These are phyloP conservation scores for Opeltia flavorubescens DNA, from an alignment of 495 filamentous ascomycete genomes.

Conservation along the genomic window DNA sequence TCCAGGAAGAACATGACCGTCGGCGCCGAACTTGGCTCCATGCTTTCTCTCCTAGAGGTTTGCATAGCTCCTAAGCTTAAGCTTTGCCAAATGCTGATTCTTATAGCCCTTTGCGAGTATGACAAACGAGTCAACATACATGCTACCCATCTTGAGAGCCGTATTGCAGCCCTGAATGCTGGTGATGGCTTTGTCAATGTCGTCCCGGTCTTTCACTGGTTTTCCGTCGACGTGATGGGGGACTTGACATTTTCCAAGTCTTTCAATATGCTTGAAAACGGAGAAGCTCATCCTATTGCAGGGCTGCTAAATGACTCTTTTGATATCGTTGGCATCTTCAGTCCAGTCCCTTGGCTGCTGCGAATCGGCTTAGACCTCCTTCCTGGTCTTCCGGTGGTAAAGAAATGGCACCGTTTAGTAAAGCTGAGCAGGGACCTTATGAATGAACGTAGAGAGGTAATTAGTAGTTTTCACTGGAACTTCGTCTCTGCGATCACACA, in stretches of 20 bases:
- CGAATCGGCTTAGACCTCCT: constrained; percentile 19
- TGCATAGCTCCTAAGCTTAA: too few species aligned
- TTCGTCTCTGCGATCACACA: background rate
- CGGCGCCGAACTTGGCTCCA: constrained; percentile 24
- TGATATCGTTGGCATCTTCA: constrained; percentile 20
- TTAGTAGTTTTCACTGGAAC: background rate
- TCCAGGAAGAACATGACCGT: constrained; percentile 14
- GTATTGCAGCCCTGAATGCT: background rate
- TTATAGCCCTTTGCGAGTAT: background rate
- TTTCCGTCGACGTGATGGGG: constrained; percentile 30
- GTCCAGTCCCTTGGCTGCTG: constrained; percentile 23
- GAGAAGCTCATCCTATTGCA: constrained; percentile 16
- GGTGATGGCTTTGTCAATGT: constrained; percentile 13
- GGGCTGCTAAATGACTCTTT: constrained; percentile 11
- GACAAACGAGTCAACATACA: background rate
- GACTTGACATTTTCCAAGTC: constrained; percentile 28
- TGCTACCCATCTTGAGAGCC: background rate
- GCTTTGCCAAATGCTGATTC: background rate
- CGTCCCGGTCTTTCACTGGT: constrained; percentile 22
- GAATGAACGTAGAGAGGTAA: constrained; percentile 17
- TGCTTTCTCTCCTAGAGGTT: constrained; percentile 16
- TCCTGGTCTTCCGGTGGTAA: constrained; percentile 15
- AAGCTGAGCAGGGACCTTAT: constrained; percentile 23
- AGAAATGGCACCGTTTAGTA: constrained; percentile 22
- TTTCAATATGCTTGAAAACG: constrained; percentile 23